These are phyloP conservation scores for Aurifilum marmelostoma DNA, from an alignment of 2,329 filamentous ascomycete species.

Conservation along the genomic window DNA sequence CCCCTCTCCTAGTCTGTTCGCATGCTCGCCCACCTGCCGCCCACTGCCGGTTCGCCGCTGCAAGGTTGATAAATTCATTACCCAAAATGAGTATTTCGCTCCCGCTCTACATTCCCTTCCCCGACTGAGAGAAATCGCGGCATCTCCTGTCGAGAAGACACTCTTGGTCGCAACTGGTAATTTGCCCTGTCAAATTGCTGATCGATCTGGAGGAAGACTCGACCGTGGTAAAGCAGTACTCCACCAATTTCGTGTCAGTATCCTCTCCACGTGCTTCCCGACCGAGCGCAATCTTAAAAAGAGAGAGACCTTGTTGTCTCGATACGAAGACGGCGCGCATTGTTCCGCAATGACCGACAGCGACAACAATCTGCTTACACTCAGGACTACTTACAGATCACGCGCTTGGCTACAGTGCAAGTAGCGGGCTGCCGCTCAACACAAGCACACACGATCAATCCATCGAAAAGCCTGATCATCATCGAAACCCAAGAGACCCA, in stretches of 20 bases:
- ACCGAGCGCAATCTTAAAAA: conserved; percentile 2
- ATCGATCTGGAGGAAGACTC: background rate
- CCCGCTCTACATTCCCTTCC: conserved; percentile 1
- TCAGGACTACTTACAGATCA: background rate
- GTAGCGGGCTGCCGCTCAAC: background rate
- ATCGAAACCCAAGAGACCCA: background rate
- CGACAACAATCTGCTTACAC: background rate
- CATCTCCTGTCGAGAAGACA: background rate
- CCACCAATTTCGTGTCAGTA: conserved; percentile 1
- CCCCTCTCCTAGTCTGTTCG: background rate
- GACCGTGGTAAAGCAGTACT: background rate
- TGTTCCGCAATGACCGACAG: background rate
- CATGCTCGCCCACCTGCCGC: conserved; percentile 1
- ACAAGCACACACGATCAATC: background rate
- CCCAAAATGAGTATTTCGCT: background rate
- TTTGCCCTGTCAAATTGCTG: background rate
- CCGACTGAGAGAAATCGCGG: background rate
- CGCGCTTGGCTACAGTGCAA: background rate
- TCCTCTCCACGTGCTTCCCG: background rate
- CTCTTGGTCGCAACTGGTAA: background rate
- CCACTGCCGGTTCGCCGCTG: background rate
- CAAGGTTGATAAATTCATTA: background rate
- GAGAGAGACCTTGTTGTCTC: background rate
- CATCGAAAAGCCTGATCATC: background rate
- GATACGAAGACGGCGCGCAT: background rate